Conservation (phyloP, 345 rosid genomes). For the Cardamine occulta region DNA sequence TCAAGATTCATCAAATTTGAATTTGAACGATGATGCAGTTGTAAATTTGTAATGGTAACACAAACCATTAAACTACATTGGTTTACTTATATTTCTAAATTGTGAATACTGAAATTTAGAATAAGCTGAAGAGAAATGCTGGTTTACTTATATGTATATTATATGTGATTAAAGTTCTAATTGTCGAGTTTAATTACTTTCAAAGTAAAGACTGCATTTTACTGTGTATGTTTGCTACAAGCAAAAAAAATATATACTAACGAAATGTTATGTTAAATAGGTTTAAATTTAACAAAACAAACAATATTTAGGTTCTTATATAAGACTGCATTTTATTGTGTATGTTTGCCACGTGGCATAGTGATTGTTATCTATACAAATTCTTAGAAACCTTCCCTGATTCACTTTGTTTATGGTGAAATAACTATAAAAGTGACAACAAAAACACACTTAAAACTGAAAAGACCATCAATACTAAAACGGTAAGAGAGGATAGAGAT, state of each 20-base stretch:
- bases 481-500: neutral
- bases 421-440: neutral
- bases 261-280: too few species aligned
- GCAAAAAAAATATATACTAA: neutral
- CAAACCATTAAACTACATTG: neutral
- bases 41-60: too few species aligned
- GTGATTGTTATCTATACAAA: neutral
- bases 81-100: neutral
- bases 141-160: neutral
- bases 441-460: neutral
- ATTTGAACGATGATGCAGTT: neutral
- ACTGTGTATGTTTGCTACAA: neutral
- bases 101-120: neutral
- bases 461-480: constrained; percentile 1
- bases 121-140: neutral
- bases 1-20: neutral
- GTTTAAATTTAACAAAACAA: too few species aligned
- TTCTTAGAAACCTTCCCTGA: neutral
- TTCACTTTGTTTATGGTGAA: neutral
- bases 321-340: too few species aligned
- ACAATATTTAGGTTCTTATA: too few species aligned
- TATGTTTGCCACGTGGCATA: neutral
- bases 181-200: neutral
- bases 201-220: neutral
- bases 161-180: neutral